Conservation (phyloP, 2,329 filamentous ascomycete genomes). For the Rhytidhysteron rufulum region DNA sequence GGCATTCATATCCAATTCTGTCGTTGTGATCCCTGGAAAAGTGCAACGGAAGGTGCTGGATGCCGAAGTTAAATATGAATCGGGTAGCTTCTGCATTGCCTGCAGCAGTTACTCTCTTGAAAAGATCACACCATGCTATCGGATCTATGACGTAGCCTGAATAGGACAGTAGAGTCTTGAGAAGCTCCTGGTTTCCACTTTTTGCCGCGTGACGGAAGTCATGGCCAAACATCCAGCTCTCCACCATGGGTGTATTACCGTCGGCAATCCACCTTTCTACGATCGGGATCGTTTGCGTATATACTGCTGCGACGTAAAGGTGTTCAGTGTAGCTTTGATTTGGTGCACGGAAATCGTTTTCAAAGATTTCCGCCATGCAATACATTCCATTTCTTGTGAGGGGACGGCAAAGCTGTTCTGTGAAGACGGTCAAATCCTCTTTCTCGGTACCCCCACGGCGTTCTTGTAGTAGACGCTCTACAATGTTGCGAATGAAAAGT, state of each 20-base stretch:
- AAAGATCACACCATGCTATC: neutral
- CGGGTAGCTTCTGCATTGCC: neutral
- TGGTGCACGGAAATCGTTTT: neutral
- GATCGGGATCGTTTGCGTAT: neutral
- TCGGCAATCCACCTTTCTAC: neutral
- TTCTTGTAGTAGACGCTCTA: neutral
- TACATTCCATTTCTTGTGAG: neutral
- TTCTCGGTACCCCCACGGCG: neutral
- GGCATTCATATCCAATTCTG: neutral
- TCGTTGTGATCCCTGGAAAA: neutral
- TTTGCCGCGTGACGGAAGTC: neutral
- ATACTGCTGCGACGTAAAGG: neutral
- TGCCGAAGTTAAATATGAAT: neutral
- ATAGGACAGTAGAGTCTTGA: neutral
- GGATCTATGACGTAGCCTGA: neutral
- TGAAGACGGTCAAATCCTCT: neutral
- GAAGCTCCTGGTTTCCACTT: neutral
- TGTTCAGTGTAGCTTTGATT: neutral
- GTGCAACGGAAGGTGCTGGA: neutral
- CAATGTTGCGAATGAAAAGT: neutral
- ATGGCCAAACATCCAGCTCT: neutral
- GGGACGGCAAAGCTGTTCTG: neutral
- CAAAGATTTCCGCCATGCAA: neutral
- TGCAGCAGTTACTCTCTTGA: neutral
- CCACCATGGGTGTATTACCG: neutral